Evolutionary conservation across 2,329 filamentous ascomycete genomes (phyloP).

Genomic region (Colletotrichum costaricense): DNA sequence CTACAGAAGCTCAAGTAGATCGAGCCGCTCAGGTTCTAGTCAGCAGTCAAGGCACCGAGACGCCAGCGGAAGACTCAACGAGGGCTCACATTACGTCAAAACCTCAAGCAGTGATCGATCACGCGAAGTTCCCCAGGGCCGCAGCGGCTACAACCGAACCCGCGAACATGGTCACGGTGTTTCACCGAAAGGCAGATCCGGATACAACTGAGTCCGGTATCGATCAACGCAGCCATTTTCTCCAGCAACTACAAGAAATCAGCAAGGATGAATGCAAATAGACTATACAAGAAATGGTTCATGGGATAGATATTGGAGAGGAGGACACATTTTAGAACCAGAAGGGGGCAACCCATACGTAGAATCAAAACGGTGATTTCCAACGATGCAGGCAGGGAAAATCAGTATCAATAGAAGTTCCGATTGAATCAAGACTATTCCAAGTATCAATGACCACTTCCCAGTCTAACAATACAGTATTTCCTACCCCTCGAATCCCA

Average conservation of each 20-base stretch:
- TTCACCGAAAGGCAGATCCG: slow-evolving; percentile 23
- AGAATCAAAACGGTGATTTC: not conserved
- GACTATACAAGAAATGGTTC: not conserved
- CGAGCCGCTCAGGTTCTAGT: not conserved
- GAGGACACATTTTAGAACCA: not conserved
- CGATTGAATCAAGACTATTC: not conserved
- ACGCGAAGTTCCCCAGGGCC: slow-evolving; percentile 11
- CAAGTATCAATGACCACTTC: not conserved
- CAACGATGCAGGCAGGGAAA: not conserved
- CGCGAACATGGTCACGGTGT: slow-evolving; percentile 6
- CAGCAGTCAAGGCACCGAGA: not conserved
- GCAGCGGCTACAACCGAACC: slow-evolving; percentile 27
- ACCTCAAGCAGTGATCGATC: not conserved
- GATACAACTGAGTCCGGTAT: slow-evolving; percentile 10
- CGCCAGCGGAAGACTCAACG: not conserved
- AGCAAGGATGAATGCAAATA: not conserved
- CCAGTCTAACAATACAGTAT: not conserved
- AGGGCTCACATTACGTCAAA: slow-evolving; percentile 7
- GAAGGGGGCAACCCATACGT: not conserved
- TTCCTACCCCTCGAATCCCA: not conserved
- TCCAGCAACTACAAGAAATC: not conserved
- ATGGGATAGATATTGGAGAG: not conserved
- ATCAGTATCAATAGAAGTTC: not conserved
- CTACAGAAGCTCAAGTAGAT: not conserved
- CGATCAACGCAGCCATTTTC: not conserved